Conservation (phyloP, 305 asterid species). For the Vinca major region DNA sequence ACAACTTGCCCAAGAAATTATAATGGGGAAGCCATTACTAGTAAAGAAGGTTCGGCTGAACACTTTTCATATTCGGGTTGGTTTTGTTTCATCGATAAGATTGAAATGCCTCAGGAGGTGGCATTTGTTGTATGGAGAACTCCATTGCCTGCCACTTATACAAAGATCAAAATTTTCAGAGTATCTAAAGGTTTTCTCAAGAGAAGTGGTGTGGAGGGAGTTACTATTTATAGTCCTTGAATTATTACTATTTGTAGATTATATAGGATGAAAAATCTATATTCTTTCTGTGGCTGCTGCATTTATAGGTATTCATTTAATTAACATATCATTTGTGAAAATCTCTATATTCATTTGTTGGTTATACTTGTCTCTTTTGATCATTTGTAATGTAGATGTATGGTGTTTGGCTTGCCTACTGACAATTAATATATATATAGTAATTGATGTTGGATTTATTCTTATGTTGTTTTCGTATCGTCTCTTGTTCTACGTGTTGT, state of each 20-base stretch:
- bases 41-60: not conserved
- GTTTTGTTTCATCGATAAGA: not conserved
- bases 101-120: not conserved
- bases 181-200: not conserved
- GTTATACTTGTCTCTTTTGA: not conserved
- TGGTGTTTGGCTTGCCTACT: constrained; percentile 1
- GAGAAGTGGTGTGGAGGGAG: not conserved
- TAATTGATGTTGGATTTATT: not conserved
- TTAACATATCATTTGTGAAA: not conserved
- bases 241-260: constrained; percentile 1
- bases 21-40: not conserved
- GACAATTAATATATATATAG: not conserved
- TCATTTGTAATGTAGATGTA: constrained; percentile 5
- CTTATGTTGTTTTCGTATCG: too few relatives aligned
- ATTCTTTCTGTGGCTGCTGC: constrained; percentile 3
- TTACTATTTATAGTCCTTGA: not conserved
- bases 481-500: too few relatives aligned
- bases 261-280: not conserved
- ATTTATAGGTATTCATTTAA: constrained; percentile 1
- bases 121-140: constrained; percentile 10
- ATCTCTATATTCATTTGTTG: constrained; percentile 3
- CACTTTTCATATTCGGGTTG: not conserved
- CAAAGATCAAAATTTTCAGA: not conserved
- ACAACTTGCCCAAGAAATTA: constrained; percentile 49
- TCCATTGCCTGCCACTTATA: not conserved